phyloP scores from a whole-genome alignment of 257 asterid species.

The Forsythia viridissima region DNA sequence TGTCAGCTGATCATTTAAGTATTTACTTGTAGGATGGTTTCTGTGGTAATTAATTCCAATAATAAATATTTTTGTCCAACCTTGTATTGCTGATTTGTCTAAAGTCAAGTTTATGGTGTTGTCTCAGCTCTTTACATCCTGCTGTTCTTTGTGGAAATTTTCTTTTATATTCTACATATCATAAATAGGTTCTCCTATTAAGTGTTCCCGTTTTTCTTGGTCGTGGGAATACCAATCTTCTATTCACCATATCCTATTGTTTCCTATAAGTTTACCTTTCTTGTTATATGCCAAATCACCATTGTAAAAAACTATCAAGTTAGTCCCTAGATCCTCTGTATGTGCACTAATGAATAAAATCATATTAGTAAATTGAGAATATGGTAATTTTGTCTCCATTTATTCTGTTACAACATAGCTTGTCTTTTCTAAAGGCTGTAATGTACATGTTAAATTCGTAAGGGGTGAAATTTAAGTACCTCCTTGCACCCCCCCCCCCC shows the following conservation, averaged over 20 bases:
- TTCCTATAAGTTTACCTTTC: background rate
- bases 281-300: background rate
- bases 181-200: background rate
- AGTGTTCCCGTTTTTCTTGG: background rate
- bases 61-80: background rate
- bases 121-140: slow-evolving; percentile 2
- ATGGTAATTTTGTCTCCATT: background rate
- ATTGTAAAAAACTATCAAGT: background rate
- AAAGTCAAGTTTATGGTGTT: background rate
- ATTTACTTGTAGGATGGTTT: slow-evolving; percentile 5
- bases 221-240: background rate
- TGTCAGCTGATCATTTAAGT: background rate
- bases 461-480: too few relatives aligned
- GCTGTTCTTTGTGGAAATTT: background rate
- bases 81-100: background rate
- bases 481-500: too few relatives aligned
- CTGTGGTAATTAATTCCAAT: background rate
- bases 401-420: background rate
- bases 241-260: background rate
- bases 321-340: background rate
- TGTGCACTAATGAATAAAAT: background rate
- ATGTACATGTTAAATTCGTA: too few relatives aligned
- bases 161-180: slow-evolving; percentile 2
- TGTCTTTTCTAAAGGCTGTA: background rate
- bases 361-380: background rate